These are phyloP conservation scores for Syzygium aromaticum DNA, from an alignment of 345 rosid genomes.

Conservation along the genomic window DNA sequence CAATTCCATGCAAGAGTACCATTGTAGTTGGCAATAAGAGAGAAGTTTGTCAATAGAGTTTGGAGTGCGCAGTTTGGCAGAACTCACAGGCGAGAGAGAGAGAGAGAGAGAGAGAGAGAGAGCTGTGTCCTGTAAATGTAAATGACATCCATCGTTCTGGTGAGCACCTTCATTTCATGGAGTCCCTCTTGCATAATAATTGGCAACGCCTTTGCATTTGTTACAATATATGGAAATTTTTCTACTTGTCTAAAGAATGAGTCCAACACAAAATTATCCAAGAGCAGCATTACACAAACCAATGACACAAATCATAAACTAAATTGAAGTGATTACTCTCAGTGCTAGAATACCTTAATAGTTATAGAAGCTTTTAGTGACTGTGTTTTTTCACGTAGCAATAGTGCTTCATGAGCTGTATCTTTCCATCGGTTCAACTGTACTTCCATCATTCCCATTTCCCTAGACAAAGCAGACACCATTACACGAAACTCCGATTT, in stretches of 20 bases:
- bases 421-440: conserved; percentile 91
- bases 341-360: conserved; percentile 44
- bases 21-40: background rate
- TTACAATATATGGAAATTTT: background rate
- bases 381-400: conserved; percentile 59
- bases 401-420: conserved; percentile 66
- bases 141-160: background rate
- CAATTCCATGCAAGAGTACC: background rate
- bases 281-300: background rate
- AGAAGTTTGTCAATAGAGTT: background rate
- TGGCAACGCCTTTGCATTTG: background rate
- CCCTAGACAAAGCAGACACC: conserved; percentile 92
- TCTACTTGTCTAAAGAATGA: background rate
- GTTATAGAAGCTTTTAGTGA: conserved; percentile 46
- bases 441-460: conserved; percentile 89
- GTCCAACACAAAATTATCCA: background rate
- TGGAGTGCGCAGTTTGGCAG: background rate
- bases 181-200: background rate
- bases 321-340: background rate
- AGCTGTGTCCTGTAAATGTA: background rate
- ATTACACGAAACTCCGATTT: conserved; percentile 75
- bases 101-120: background rate
- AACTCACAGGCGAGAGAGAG: background rate
- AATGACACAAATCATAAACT: background rate
- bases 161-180: background rate